Evolutionary conservation across 1,284 basidiomycete species (phyloP), one percentile per base, ranked within the genome.

Genomic region (Thelephora terrestris): DNA sequence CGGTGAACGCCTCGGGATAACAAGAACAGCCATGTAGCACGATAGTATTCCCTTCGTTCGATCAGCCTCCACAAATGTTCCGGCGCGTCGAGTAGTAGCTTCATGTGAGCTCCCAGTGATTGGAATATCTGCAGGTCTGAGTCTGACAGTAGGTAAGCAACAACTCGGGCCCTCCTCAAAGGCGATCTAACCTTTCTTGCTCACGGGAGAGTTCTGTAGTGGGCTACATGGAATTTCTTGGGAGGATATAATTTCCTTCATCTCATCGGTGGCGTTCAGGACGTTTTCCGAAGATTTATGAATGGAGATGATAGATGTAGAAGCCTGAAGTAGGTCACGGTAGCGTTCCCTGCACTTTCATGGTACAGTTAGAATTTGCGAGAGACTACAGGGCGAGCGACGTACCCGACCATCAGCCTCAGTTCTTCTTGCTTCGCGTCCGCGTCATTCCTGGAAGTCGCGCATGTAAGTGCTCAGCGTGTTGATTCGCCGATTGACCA

Each of bases 331-430:
- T 20, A 96, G 75, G 65, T 97, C 93, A 46, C 93, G 83, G 67
- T 97, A 96, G 53, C 92, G 82, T 74, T 95, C 92, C 64, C 92
- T 93, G 65, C 64, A 60, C 76, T 79, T 81, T 74, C 74, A 66
- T 60, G 60, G 59, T 65, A 63, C 56, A 62, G 60, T 66, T 66
- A 62, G 50, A 58, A 37, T 39, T 46, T 47, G 29, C 44, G 50
- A 49, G 21, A 37, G 34, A 24, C 43, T 5, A 40, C n/a, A 38
- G 46, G 36, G 17, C 53, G 34, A 21, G 46, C 21, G 50, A 81
- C 90, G 75, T 67, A 94, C 91, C 91, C 92, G 64, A 97, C 93
- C 92, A 95, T 97, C 24, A 88, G 74, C 55, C 92, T 74, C 40
- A 96, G 75, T 62, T 97, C 93, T 58, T 91, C 86, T 60, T 91